These are phyloP conservation scores for Suhomyces wounanorum DNA, from an alignment of 1,139 yeast species.

Conservation along the genomic window DNA sequence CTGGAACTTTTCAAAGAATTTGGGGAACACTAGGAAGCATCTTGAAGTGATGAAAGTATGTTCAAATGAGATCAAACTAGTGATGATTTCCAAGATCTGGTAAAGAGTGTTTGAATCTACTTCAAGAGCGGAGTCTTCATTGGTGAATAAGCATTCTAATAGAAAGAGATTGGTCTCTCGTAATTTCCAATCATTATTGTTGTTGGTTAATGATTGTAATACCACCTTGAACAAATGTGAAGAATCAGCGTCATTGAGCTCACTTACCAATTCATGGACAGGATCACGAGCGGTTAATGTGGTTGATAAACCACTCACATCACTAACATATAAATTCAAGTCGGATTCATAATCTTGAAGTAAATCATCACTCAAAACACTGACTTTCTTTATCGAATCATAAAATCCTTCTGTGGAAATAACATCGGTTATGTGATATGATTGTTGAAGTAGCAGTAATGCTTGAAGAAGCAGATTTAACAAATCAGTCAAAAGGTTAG, in stretches of 20 bases:
- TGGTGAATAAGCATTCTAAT: constrained; percentile 45
- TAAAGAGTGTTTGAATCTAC: constrained; percentile 22
- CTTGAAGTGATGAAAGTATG: constrained; percentile 43
- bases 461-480: constrained; percentile 27
- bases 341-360: constrained; percentile 48
- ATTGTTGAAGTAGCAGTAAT: constrained; percentile 32
- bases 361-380: constrained; percentile 6
- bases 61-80: constrained; percentile 21
- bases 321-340: constrained; percentile 68
- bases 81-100: constrained; percentile 26
- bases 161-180: constrained; percentile 45
- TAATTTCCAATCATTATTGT: constrained; percentile 19
- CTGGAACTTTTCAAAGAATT: constrained; percentile 54
- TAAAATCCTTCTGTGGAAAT: neutral
- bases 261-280: constrained; percentile 50
- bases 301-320: constrained; percentile 65
- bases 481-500: constrained; percentile 17
- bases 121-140: constrained; percentile 39
- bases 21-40: constrained; percentile 54
- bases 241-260: constrained; percentile 42
- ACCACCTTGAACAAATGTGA: constrained; percentile 24
- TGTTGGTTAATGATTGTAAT: constrained; percentile 13
- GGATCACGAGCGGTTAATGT: constrained; percentile 55
- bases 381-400: constrained; percentile 2
- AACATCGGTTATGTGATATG: constrained; percentile 19